Base-by-base conservation (phyloP, 495 filamentous ascomycete genomes). In the Penicillium longicatenatum region DNA sequence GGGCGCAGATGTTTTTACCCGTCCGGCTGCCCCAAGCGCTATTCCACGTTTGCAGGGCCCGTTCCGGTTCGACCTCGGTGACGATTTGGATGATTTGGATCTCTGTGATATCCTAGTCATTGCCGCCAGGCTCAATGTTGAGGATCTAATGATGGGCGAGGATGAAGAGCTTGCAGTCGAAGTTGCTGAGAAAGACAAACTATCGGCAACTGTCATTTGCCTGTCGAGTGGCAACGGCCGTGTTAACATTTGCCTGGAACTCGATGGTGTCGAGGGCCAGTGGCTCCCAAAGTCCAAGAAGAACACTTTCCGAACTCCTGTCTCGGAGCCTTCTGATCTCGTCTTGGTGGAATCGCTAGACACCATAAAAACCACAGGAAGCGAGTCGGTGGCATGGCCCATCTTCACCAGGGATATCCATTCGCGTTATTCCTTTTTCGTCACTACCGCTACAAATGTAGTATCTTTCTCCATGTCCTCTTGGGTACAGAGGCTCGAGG, bases 11-110 rank as follows among this genome's bases (percentile, higher is more conserved):
- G 80, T 94, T 1, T 92, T 87, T 63, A 79, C 69, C 35, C 85
- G 92, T 35, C 92, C 92, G 7, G 65, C 72, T 0, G 81, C 77
- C n/a, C 89, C 89, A 1, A 86, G 91, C 19, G 75, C 82, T 6
- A 81, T 93, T 30, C 92, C 92, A 6, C 86, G 82, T 59, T 72
- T 97, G 39, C 92, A 97, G 71, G 92, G 92, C 3, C 92, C 92
- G 3, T 95, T 96, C 69, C 79, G 88, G 10, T 75, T 93, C 14
- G 82, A 88, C 21, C 70, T 82, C 7, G 87, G 74, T 1, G 84
- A 90, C 29, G 78, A 82, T 31, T 75, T 86, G 44, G 84, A 89
- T 42, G 87, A 91, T 59, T 69, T 87, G 21, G 90, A 94, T 61
- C 75, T 88, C 10, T 81, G 82, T 16, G 86, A 89, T 66, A 78